Conservation (phyloP, 2,329 filamentous ascomycete genomes). For the Aspergillus sclerotialis region DNA sequence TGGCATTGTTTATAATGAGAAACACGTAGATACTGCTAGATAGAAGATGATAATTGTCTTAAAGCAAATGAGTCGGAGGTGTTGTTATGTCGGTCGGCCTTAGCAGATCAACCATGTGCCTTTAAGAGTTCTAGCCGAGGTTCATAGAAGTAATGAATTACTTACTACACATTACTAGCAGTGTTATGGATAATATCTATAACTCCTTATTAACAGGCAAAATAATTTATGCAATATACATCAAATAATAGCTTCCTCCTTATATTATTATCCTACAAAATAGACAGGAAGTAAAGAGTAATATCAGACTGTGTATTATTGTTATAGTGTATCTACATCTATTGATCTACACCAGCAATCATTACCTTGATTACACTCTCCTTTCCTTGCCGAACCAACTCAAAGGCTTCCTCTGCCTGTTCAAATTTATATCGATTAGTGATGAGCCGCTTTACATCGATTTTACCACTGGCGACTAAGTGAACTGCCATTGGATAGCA, state of each 20-base stretch:
- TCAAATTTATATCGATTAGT: slow-evolving; percentile 39
- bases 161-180: no score
- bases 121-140: not conserved
- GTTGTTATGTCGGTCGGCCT: no score
- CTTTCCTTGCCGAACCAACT: slow-evolving; percentile 34
- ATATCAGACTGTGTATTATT: no score
- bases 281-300: no score
- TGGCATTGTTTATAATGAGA: not conserved
- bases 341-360: slow-evolving; percentile 36
- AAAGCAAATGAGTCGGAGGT: not conserved
- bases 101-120: no score
- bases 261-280: no score
- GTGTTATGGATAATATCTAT: no score
- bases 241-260: no score
- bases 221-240: no score
- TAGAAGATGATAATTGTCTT: not conserved
- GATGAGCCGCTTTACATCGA: slow-evolving; percentile 30
- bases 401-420: slow-evolving; percentile 43
- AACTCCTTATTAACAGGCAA: no score
- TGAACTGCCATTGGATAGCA: slow-evolving; percentile 46
- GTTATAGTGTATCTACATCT: no score
- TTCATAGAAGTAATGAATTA: no score
- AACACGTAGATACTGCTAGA: not conserved
- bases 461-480: slow-evolving; percentile 44
- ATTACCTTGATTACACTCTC: slow-evolving; percentile 39